A percentile compares a stretch with the other conserved stretches of the same genome.
Evolutionary conservation across 345 rosid genomes (phyloP).

Genomic region (Moringa oleifera): DNA sequence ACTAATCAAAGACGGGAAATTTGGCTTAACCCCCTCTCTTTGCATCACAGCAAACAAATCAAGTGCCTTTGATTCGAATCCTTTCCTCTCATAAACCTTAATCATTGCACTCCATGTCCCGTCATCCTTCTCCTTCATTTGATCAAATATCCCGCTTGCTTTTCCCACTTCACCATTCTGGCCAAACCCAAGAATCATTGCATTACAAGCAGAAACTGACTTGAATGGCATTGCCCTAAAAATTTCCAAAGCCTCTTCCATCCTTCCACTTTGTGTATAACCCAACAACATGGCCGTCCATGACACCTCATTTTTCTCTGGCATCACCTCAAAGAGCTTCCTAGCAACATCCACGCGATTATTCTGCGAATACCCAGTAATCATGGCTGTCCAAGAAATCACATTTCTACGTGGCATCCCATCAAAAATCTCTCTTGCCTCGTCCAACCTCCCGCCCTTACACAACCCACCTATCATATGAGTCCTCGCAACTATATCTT

Average conservation of each 20-base stretch:
- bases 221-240: slow-evolving; percentile 59
- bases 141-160: slow-evolving; percentile 51
- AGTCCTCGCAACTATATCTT: slow-evolving; percentile 77
- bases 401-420: slow-evolving; percentile 64
- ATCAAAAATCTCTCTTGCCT: slow-evolving; percentile 69
- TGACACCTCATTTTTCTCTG: slow-evolving; percentile 69
- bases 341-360: slow-evolving; percentile 65
- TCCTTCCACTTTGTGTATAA: slow-evolving; percentile 58
- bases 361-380: slow-evolving; percentile 62
- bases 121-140: slow-evolving; percentile 54
- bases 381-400: slow-evolving; percentile 74
- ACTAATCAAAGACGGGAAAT: slow-evolving; percentile 60
- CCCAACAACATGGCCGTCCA: slow-evolving; percentile 87
- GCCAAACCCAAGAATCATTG: slow-evolving; percentile 68
- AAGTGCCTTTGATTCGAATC: slow-evolving; percentile 62
- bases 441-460: slow-evolving; percentile 46
- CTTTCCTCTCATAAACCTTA: slow-evolving; percentile 64
- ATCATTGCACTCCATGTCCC: slow-evolving; percentile 70
- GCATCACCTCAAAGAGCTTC: slow-evolving; percentile 86
- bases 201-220: slow-evolving; percentile 52
- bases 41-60: slow-evolving; percentile 61
- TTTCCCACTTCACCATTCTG: slow-evolving; percentile 45
- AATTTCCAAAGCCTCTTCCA: slow-evolving; percentile 54
- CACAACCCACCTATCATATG: slow-evolving; percentile 74
- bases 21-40: slow-evolving; percentile 41